phyloP scores from a whole-genome alignment of 139 green algal species.

The Astrephomene gubernaculifera region DNA sequence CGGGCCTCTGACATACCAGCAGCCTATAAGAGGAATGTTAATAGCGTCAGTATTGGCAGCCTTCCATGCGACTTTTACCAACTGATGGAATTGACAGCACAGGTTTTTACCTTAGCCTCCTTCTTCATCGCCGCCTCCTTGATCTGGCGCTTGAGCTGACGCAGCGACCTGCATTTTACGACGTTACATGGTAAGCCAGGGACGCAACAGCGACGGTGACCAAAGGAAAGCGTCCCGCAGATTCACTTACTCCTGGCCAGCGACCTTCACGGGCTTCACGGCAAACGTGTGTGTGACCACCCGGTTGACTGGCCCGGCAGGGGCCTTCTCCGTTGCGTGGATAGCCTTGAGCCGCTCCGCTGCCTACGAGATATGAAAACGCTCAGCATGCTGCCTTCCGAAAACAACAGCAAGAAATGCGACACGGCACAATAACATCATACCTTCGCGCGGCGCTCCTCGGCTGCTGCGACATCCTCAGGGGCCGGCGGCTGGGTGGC shows the following conservation, averaged over 20 bases:
- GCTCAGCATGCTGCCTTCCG: no score
- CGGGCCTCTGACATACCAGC: background rate
- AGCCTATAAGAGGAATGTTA: no score
- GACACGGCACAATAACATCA: no score
- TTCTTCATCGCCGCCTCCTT: slow-evolving; percentile 25
- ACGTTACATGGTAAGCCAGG: no score
- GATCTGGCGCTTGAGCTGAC: slow-evolving; percentile 21
- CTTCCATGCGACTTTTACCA: no score
- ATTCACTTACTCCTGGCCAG: no score
- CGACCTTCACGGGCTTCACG: background rate
- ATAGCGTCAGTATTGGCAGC: no score
- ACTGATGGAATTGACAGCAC: no score
- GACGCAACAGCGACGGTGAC: no score
- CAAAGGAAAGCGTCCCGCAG: no score
- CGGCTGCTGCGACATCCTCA: background rate
- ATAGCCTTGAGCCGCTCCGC: slow-evolving; percentile 36
- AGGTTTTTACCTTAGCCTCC: slow-evolving; percentile 15
- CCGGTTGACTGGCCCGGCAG: slow-evolving; percentile 14
- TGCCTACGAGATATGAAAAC: slow-evolving; percentile 2
- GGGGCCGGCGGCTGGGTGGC: background rate
- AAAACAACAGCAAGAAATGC: no score
- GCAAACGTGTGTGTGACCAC: slow-evolving; percentile 1
- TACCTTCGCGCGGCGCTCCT: slow-evolving; percentile 38
- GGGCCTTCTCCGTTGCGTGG: slow-evolving; percentile 12
- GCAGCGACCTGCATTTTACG: slow-evolving; percentile 22